phyloP scores from a whole-genome alignment of 179 eudicot genomes.

The Gypsophila paniculata region DNA sequence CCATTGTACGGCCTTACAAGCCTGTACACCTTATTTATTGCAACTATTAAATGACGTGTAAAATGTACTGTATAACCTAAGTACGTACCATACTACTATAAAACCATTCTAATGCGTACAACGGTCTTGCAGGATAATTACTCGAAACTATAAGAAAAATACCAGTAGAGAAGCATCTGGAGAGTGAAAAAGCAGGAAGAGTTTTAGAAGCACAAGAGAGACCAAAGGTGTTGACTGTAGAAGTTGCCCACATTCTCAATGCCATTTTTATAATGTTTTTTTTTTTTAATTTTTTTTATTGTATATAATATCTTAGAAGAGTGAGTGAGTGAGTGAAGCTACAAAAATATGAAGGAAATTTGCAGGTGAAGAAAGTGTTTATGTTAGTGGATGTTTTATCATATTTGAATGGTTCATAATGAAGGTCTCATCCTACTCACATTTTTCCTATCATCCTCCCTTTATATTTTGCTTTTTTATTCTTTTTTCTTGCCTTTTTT shows the following conservation, averaged over 20 bases:
- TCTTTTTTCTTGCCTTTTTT: not conserved
- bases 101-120: not conserved
- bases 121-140: not conserved
- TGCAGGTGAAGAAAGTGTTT: not conserved
- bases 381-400: conserved; percentile 38
- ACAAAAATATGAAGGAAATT: conserved; percentile 13
- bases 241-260: conserved; percentile 95
- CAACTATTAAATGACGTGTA: no score
- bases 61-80: no score
- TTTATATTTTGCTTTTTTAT: not conserved
- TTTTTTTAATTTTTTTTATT: not conserved
- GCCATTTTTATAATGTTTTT: conserved; percentile 45
- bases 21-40: no score
- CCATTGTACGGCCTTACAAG: no score
- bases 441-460: not conserved
- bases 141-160: not conserved
- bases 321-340: not conserved
- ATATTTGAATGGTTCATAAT: conserved; percentile 69
- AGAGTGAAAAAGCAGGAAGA: conserved; percentile 65
- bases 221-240: conserved; percentile 76
- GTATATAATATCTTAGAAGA: not conserved
- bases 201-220: conserved; percentile 53
- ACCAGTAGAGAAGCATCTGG: conserved; percentile 89
- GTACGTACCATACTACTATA: not conserved
- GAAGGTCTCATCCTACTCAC: conserved; percentile 64